Base-by-base conservation (phyloP, 306 rosid species). In the Castanea mollissima region DNA sequence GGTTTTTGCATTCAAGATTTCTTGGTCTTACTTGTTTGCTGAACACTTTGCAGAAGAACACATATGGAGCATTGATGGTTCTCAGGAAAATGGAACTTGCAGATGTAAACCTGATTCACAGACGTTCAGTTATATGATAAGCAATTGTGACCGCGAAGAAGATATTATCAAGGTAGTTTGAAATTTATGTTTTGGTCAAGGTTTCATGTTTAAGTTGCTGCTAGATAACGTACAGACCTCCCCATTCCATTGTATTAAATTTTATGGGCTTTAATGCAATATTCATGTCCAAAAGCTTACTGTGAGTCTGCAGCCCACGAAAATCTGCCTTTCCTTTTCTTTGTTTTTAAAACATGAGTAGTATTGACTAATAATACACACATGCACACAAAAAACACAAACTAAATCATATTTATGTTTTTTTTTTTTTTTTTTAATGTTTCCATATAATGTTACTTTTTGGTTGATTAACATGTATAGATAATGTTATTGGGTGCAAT, bases 61-160 rank as follows among this genome's bases (percentile, higher is more conserved):
- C 70, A 69, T 20, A 44, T 52, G 85, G 76, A 73, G 99, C 79
- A 41, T 65, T 87, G 74, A 85, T 38, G 81, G 92, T 95, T 83
- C 76, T 90, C 60, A 80, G 87, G 88, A 83, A 76, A 65, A 95
- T 92, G 97, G 74, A 81, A 85, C 84, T 71, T 73, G 92, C 90
- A 59, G 62, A 73, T 52, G 75, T 91, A 69, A 85, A 55, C 98
- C 97, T 83, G 96, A 95, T 92, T 87, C 92, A 68, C 74, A 32
- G 7, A 91, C 99, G 54, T 92, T 83, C 85, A 74, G 85, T 89
- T 78, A 85, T 85, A 80, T 95, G 82, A 86, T 95, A 68, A 20
- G 60, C 81, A 87, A 91, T 74, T 89, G 90, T 83, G 78, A 85
- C n/a, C 76, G 85, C 6, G 93, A 89, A 83, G 91, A 91, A 55